A percentile compares a stretch with the other conserved stretches of the same genome.
Conservation (phyloP, 2,329 filamentous ascomycete species). For the Fusarium equiseti region DNA sequence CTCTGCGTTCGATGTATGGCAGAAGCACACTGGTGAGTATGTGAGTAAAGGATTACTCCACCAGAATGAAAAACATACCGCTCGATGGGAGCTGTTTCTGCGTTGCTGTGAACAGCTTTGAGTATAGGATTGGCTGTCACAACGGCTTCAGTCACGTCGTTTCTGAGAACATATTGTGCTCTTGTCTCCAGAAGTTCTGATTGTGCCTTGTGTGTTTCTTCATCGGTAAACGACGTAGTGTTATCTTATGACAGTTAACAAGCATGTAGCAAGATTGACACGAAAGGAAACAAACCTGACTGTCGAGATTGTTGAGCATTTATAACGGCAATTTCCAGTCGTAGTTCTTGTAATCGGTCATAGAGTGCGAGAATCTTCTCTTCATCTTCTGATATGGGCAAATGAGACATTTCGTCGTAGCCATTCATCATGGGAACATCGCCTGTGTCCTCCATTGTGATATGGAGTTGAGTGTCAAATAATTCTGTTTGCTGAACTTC, state of each 20-base stretch:
- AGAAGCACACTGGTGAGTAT: constrained; percentile 70
- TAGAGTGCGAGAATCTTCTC: constrained; percentile 75
- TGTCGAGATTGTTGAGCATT: constrained; percentile 59
- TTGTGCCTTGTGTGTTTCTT: constrained; percentile 70
- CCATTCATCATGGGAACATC: constrained; percentile 47
- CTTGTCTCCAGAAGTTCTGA: constrained; percentile 76
- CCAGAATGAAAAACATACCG: constrained; percentile 62
- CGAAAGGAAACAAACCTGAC: constrained; percentile 48
- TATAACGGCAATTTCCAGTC: constrained; percentile 77
- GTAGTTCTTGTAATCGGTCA: constrained; percentile 77
- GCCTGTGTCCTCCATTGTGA: constrained; percentile 47
- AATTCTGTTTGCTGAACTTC: neutral
- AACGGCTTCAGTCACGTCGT: constrained; percentile 75
- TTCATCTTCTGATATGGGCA: constrained; percentile 75
- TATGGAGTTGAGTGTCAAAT: neutral
- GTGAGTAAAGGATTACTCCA: constrained; percentile 13
- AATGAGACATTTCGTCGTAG: constrained; percentile 53
- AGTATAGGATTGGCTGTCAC: constrained; percentile 80
- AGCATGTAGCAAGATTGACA: neutral
- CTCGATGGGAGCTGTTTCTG: constrained; percentile 73
- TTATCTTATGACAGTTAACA: constrained; percentile 36
- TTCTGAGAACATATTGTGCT: constrained; percentile 76
- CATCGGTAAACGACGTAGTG: constrained; percentile 56
- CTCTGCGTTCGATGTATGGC: constrained; percentile 74
- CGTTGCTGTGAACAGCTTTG: constrained; percentile 79